Percentiles rank a stretch among this genome's conserved stretches.
These are phyloP conservation scores for Galerina marginata DNA, from an alignment of 768 basidiomycete species.

Conservation along the genomic window DNA sequence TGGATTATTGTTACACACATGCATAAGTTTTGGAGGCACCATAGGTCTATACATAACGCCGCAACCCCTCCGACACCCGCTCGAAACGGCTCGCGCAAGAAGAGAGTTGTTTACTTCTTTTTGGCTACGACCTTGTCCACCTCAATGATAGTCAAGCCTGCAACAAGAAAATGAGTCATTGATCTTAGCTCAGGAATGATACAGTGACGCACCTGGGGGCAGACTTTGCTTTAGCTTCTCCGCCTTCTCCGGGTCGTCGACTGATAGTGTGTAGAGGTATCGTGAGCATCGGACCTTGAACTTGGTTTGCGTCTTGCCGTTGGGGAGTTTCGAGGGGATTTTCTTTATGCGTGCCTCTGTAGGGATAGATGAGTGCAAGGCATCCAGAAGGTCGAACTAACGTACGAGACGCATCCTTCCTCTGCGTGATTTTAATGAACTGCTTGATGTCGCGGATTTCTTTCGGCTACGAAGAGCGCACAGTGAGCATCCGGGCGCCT, in stretches of 20 bases:
- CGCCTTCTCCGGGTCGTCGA: conserved; percentile 98
- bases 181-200: background rate
- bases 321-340: conserved; percentile 68
- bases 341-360: conserved; percentile 98
- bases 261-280: conserved; percentile 95
- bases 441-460: conserved; percentile 98
- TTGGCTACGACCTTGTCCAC: conserved; percentile 61
- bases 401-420: conserved; percentile 97
- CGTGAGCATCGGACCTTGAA: conserved; percentile 98
- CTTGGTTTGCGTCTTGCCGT: conserved; percentile 86
- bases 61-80: conserved; percentile 23
- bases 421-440: conserved; percentile 95
- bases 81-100: conserved; percentile 28
- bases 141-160: conserved; percentile 77
- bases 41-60: conserved; percentile 26
- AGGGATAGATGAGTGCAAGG: background rate
- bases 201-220: conserved; percentile 81
- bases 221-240: conserved; percentile 96
- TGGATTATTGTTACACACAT: conserved; percentile 35
- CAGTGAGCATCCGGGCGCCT: conserved; percentile 7
- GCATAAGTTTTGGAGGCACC: conserved; percentile 37
- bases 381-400: conserved; percentile 25
- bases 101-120: conserved; percentile 65
- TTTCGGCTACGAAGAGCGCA: conserved; percentile 70
- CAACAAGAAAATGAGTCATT: background rate